Evolutionary conservation across 805 yeast genomes (phyloP), one percentile per base, ranked within the genome.

Genomic region (Ogataea saltuana): DNA sequence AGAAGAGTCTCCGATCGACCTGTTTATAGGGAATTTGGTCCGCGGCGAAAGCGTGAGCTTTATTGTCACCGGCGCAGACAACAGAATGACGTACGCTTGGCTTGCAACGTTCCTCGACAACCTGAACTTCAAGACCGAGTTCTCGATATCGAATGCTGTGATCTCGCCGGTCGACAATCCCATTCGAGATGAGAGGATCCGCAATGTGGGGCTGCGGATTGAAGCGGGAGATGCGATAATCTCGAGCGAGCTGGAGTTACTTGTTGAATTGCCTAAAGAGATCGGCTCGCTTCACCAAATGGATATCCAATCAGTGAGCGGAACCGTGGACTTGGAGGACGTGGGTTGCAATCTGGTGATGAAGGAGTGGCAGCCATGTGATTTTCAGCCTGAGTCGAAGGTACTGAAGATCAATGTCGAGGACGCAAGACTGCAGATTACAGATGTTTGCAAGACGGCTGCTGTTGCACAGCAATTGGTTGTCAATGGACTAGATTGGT

Each of bases 311-410:
- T 10, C 27, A 3, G 20, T 47, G 11, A 41, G 32, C 20, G 54
- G 54, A 5, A 16, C 15, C 6, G 29, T 23, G 22, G 12, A 4
- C 17, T 20, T 38, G n/a, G 23, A 28, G 3, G 27, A 22, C 16
- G 29, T 30, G 8, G 34, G 16, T 21, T 46, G n/a, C 15, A 20
- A 20, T 0, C 42, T 23, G 19, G 38, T 26, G n/a, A 27, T 65
- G 31, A 22, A 34, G 1, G 45, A 46, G 11, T 48, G 61, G 33
- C 51, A 49, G 22, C 1, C 48, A 6, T 51, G 55, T 16, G 39
- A 56, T 10, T 30, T 58, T n/a, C 51, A 60, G 31, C 53, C 51
- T 3, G 39, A 35, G 0, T 31, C 42, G 4, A 12, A 9, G 9
- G 25, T 12, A 21, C 54, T 20, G 22, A 23, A 32, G 2, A 13